These are phyloP conservation scores for Eragrostis tef DNA, from an alignment of 202 grass and related monocot species.

Conservation along the genomic window DNA sequence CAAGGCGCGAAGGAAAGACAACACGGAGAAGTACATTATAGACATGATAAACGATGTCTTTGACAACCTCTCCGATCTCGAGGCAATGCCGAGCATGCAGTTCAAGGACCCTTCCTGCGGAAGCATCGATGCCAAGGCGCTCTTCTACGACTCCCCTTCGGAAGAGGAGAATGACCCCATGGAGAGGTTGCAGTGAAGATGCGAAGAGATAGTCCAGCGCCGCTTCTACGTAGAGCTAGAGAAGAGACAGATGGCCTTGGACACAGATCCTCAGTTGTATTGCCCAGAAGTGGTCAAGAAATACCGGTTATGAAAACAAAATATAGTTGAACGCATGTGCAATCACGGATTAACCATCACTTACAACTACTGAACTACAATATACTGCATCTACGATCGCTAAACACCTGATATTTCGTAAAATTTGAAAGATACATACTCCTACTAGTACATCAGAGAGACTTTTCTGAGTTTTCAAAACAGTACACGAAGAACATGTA, in stretches of 20 bases:
- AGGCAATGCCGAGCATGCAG: not conserved
- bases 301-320: not conserved
- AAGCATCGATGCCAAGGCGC: conserved; percentile 6
- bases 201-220: not conserved
- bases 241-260: no score
- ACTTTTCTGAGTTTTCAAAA: no score
- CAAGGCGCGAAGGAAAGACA: not conserved
- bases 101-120: not conserved
- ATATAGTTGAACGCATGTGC: no score
- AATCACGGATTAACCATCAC: no score
- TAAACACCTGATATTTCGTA: no score
- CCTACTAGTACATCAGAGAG: no score
- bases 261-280: not conserved
- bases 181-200: conserved; percentile 33
- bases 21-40: not conserved
- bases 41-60: no score
- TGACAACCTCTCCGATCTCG: no score
- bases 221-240: not conserved
- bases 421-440: no score
- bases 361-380: no score
- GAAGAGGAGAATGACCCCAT: conserved; percentile 26
- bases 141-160: not conserved
- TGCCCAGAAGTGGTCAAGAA: not conserved
- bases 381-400: no score
- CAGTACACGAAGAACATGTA: no score